These are phyloP conservation scores for Alternaria angustiovoidea DNA, from an alignment of 2,329 filamentous ascomycete genomes.

Conservation along the genomic window DNA sequence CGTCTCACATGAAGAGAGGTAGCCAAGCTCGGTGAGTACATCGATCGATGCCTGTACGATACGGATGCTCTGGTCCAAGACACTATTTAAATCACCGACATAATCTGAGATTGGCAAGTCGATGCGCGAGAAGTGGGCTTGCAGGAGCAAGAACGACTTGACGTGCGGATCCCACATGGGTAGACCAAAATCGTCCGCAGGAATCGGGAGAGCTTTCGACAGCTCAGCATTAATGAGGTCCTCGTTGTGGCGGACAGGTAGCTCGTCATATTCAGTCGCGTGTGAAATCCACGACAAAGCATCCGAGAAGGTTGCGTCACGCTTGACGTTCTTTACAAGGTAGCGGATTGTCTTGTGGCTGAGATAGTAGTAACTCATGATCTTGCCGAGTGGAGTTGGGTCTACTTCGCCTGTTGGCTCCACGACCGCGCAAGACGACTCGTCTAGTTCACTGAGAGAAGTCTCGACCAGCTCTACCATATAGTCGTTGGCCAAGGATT, in stretches of 20 bases:
- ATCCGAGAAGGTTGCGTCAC: constrained; percentile 78
- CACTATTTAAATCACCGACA: constrained; percentile 86
- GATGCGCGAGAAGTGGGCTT: constrained; percentile 93
- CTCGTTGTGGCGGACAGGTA: constrained; percentile 97
- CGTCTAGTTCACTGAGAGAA: constrained; percentile 80
- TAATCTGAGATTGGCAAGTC: constrained; percentile 96
- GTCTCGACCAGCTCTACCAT: constrained; percentile 93
- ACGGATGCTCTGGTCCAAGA: constrained; percentile 95
- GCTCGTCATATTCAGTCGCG: constrained; percentile 95
- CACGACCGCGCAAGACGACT: constrained; percentile 83
- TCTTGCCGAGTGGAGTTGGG: constrained; percentile 90
- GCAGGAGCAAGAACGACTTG: constrained; percentile 91
- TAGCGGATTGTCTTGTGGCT: constrained; percentile 94
- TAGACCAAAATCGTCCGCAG: constrained; percentile 69
- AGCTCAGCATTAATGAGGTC: constrained; percentile 95
- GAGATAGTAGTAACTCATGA: constrained; percentile 98
- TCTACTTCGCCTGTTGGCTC: constrained; percentile 90
- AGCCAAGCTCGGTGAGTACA: constrained; percentile 87
- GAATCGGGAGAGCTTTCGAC: constrained; percentile 79
- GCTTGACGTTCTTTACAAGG: constrained; percentile 78
- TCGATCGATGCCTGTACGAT: constrained; percentile 96
- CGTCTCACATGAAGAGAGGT: constrained; percentile 76
- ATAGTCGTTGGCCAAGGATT: constrained; percentile 88
- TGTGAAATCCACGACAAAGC: constrained; percentile 91
- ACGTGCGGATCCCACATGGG: constrained; percentile 99